These are phyloP conservation scores for Apophysomyces sp. DNA, from an alignment of 371 early-diverging fungal genomes.

Conservation along the genomic window DNA sequence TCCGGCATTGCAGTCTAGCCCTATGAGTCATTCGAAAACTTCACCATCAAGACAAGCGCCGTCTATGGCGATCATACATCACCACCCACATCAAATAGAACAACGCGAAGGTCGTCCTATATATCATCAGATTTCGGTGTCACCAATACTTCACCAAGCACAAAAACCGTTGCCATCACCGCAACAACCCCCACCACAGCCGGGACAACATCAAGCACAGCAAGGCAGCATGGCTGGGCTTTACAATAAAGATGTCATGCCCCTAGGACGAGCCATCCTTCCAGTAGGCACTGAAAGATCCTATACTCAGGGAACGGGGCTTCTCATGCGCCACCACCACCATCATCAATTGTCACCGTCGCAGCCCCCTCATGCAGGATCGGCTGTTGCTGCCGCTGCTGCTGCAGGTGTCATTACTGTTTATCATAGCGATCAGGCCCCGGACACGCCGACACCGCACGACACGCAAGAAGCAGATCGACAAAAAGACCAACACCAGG, in stretches of 20 bases:
- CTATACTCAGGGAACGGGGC: neutral
- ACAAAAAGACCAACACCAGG: neutral
- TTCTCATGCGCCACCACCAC: neutral
- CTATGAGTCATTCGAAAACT: conserved; percentile 14
- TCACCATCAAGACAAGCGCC: neutral
- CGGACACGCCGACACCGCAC: neutral
- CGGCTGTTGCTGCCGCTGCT: neutral
- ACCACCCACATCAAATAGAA: neutral
- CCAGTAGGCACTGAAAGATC: neutral
- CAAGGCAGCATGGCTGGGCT: neutral
- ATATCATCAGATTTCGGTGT: neutral
- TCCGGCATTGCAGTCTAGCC: conserved; percentile 27
- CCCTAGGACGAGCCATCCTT: neutral
- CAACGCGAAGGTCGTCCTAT: neutral
- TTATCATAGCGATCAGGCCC: neutral
- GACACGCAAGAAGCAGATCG: neutral
- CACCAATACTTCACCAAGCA: neutral
- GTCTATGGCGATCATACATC: neutral
- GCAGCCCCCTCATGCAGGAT: conserved; percentile 2
- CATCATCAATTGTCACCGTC: conserved; percentile 1
- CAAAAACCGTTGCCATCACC: neutral
- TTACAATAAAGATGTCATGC: neutral
- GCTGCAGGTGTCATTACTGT: neutral
- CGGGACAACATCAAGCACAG: neutral
- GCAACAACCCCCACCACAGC: neutral